phyloP scores from a whole-genome alignment of 176 grass and related monocot genomes.

The Rhynchospora tenuis region DNA sequence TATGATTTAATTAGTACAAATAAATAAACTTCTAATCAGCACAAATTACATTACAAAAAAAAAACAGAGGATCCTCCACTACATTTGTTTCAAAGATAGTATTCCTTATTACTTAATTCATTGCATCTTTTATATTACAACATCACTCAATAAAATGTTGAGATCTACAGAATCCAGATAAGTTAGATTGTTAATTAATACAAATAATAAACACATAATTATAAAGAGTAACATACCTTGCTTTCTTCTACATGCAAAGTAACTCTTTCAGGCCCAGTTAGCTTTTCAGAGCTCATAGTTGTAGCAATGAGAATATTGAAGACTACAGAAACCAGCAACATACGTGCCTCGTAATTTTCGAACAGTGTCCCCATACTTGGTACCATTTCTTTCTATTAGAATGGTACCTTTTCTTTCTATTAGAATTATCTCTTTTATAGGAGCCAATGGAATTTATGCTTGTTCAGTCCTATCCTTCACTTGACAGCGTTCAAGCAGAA shows the following conservation, averaged over 20 bases:
- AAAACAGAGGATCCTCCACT: neutral
- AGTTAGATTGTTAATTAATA: too few species aligned
- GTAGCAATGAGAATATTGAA: neutral
- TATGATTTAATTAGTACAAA: neutral
- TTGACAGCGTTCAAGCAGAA: neutral
- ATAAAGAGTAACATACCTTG: neutral
- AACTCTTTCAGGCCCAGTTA: slow-evolving; percentile 10
- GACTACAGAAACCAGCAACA: neutral
- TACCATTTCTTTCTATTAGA: neutral
- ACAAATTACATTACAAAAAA: neutral
- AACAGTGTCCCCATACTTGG: neutral
- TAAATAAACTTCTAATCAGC: neutral
- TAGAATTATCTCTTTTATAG: neutral
- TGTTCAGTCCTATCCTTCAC: neutral
- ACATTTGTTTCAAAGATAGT: too few species aligned
- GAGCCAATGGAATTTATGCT: neutral
- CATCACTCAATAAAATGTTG: neutral
- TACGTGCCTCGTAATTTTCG: neutral
- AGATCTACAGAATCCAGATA: neutral
- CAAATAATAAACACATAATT: too few species aligned
- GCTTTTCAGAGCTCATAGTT: neutral
- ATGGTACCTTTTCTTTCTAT: neutral
- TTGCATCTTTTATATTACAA: neutral
- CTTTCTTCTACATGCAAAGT: slow-evolving; percentile 7
- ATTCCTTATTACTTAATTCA: neutral